Evolutionary conservation across 345 rosid genomes (phyloP), one percentile per base, ranked within the genome.

Genomic region (Salix arbutifolia): DNA sequence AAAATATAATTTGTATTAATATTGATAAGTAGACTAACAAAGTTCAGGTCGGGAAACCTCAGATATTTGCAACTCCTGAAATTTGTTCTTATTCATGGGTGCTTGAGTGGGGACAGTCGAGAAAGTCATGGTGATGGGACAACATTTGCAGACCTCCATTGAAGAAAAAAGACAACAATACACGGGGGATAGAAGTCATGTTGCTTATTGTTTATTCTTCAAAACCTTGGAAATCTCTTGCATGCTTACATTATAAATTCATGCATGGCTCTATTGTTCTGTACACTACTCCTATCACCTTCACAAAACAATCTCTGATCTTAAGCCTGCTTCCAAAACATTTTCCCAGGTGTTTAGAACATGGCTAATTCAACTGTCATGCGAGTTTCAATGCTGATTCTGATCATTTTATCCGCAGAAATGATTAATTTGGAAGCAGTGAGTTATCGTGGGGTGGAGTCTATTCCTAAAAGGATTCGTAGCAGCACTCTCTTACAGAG

Each of bases 371-470:
- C 77, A 60, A 42, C 37, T 10, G 56, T 52, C n/a, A 1, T 82
- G 31, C 42, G 52, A 65, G 78, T 42, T 50, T 64, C 76, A 19
- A 18, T 80, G 18, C 2, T 78, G 73, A 80, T 85, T 30, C 67
- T 87, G 2, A 46, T 87, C 52, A 25, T 83, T 73, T 31, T 82
- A 30, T 77, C 73, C 8, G 69, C 50, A 38, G 40, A 65, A 62
- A 48, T 75, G 46, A 40, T 23, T 38, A 64, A 19, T 46, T 56
- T 52, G 8, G 79, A 79, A 28, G 79, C 80, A 31, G 26, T 26
- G 10, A 78, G 75, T 30, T 38, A 77, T 62, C 75, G 65, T 2
- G 60, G 78, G 67, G 69, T 75, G n/a, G 80, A 8, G 37, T 28
- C 52, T 61, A 30, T 40, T 71, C 76, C 53, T 58, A 73, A 70